A percentile compares a stretch with the other conserved stretches of the same genome.
phyloP scores from a whole-genome alignment of 768 basidiomycete species.

The Lactarius evosmus region DNA sequence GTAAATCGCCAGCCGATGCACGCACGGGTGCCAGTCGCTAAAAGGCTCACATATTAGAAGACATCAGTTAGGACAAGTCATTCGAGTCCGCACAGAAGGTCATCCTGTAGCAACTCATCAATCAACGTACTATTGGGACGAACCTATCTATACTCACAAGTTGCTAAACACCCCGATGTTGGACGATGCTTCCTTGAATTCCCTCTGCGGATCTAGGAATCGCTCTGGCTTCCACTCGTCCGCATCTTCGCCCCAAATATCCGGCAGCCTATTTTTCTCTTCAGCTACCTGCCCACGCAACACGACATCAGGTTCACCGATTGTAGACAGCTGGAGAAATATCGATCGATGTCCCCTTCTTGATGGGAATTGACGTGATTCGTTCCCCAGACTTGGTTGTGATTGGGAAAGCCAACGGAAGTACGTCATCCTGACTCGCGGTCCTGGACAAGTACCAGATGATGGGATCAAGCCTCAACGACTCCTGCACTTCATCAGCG shows the following conservation, averaged over 20 bases:
- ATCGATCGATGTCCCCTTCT: too few species aligned
- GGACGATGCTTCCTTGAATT: not conserved
- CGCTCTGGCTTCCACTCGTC: slow-evolving; percentile 12
- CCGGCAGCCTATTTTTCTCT: not conserved
- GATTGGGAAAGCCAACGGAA: slow-evolving; percentile 9
- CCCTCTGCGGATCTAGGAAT: slow-evolving; percentile 10
- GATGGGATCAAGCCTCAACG: slow-evolving; percentile 1
- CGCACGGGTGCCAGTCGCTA: slow-evolving; percentile 4
- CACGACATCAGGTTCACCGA: not conserved
- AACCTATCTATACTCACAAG: slow-evolving; percentile 1
- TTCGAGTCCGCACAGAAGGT: slow-evolving; percentile 7
- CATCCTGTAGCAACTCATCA: not conserved
- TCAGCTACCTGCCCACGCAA: not conserved
- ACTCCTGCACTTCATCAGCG: too few species aligned
- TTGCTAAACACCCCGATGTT: slow-evolving; percentile 6
- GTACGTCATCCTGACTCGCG: slow-evolving; percentile 3
- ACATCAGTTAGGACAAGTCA: too few species aligned
- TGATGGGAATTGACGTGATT: too few species aligned
- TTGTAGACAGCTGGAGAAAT: too few species aligned
- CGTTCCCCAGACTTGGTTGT: slow-evolving; percentile 9
- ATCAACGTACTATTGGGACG: not conserved
- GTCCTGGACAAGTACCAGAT: not conserved
- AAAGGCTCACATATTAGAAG: too few species aligned
- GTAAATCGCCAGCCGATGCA: too few species aligned
- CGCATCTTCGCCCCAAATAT: slow-evolving; percentile 12